Evolutionary conservation across 78 protist genomes (phyloP).

Genomic region (Dictyostelium brefeldianum): DNA sequence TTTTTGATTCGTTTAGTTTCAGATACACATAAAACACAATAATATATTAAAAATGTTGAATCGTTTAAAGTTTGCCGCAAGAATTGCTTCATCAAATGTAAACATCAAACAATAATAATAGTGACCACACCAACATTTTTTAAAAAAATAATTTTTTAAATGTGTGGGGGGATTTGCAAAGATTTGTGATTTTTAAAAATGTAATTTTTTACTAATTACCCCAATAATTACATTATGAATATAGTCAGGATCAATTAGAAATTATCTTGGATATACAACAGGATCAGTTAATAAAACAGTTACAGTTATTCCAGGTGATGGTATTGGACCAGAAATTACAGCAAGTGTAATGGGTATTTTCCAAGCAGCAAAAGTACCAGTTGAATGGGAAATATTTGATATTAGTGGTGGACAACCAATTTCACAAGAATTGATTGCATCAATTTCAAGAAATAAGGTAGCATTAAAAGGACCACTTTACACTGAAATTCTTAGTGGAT

Average conservation of each 20-base stretch:
- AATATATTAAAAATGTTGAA: not conserved
- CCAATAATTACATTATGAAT: too few species aligned
- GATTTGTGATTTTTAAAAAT: not conserved
- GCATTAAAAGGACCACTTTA: slow-evolving; percentile 86
- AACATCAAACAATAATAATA: not conserved
- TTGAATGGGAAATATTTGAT: slow-evolving; percentile 85
- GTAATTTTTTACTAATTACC: too few species aligned
- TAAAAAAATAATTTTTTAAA: too few species aligned
- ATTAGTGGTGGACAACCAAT: slow-evolving; percentile 65
- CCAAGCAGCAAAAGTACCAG: slow-evolving; percentile 87
- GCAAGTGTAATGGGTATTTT: slow-evolving; percentile 80
- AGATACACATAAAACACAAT: not conserved
- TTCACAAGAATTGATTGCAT: slow-evolving; percentile 63
- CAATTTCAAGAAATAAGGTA: slow-evolving; percentile 76
- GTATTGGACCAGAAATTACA: slow-evolving; percentile 92
- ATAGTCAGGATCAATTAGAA: slow-evolving; percentile 58
- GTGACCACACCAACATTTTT: too few species aligned
- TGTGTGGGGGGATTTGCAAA: too few species aligned
- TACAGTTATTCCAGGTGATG: slow-evolving; percentile 90
- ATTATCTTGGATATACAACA: slow-evolving; percentile 66
- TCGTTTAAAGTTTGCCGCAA: not conserved
- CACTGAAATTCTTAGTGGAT: slow-evolving; percentile 44
- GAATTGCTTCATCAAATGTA: slow-evolving; percentile 4
- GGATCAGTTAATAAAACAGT: slow-evolving; percentile 75
- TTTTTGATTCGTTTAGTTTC: not conserved